phyloP scores from a whole-genome alignment of 257 asterid species.

The Capsicum rhomboideum region DNA sequence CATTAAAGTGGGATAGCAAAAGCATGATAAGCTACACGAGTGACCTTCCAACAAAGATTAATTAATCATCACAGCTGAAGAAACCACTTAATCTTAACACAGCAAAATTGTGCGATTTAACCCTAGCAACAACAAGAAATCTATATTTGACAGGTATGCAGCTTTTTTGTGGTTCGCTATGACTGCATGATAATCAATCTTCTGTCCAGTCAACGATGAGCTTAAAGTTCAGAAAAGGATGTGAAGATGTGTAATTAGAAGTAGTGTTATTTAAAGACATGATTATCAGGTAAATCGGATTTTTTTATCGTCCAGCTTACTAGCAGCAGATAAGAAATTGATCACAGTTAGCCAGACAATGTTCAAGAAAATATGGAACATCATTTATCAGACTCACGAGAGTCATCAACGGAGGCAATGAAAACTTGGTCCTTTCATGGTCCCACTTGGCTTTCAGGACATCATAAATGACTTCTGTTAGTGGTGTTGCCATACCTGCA shows the following conservation, averaged over 20 bases:
- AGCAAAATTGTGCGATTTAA: background rate
- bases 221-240: background rate
- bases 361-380: background rate
- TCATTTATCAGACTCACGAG: slow-evolving; percentile 47
- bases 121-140: background rate
- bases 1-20: background rate
- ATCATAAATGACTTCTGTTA: slow-evolving; percentile 54
- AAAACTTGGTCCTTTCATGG: slow-evolving; percentile 84
- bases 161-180: background rate
- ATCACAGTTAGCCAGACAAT: background rate
- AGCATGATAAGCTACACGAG: background rate
- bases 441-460: slow-evolving; percentile 85
- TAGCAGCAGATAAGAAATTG: background rate
- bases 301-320: background rate
- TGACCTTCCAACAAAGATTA: background rate
- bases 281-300: background rate
- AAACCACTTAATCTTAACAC: background rate
- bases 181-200: background rate
- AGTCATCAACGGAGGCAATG: slow-evolving; percentile 93
- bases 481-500: slow-evolving; percentile 41
- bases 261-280: background rate
- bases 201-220: background rate
- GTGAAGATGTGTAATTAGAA: background rate
- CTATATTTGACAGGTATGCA: background rate
- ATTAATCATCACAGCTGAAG: background rate